Conservation (phyloP, 2,329 filamentous ascomycete species). For the Cladophialophora exuberans region DNA sequence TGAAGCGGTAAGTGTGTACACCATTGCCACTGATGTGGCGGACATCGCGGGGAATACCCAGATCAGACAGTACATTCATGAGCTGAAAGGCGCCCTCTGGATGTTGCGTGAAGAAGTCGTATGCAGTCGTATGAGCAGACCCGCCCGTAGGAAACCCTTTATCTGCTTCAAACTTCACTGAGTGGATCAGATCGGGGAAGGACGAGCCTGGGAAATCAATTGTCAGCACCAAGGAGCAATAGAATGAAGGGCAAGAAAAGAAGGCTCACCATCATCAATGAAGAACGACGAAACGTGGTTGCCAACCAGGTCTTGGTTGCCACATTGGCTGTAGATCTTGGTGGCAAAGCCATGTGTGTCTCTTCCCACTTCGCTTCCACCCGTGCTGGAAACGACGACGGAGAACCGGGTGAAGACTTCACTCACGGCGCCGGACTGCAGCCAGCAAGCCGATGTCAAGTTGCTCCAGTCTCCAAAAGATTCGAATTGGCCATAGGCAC, state of each 20-base stretch:
- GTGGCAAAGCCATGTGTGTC: constrained; percentile 55
- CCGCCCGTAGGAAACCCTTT: constrained; percentile 56
- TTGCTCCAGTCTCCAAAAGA: constrained; percentile 37
- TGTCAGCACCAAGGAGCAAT: not conserved
- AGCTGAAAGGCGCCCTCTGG: constrained; percentile 66
- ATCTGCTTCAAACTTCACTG: constrained; percentile 46
- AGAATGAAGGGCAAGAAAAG: not conserved
- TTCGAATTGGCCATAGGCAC: constrained; percentile 63
- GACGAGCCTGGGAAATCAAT: not conserved
- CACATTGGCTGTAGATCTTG: constrained; percentile 56
- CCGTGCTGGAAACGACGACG: constrained; percentile 50
- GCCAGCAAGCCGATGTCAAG: constrained; percentile 25
- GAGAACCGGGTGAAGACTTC: constrained; percentile 44
- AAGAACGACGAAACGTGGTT: constrained; percentile 50
- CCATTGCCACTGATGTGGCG: constrained; percentile 70
- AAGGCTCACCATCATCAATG: constrained; percentile 42
- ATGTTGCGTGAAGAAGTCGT: constrained; percentile 62
- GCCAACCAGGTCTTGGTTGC: constrained; percentile 55
- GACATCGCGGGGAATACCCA: constrained; percentile 67
- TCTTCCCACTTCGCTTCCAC: constrained; percentile 50
- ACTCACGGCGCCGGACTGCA: constrained; percentile 16
- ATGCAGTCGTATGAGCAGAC: constrained; percentile 56
- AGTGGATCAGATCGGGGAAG: constrained; percentile 45
- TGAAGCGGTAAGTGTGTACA: constrained; percentile 68
- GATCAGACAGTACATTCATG: constrained; percentile 68